Percentiles rank a stretch among this genome's conserved stretches.
These are phyloP conservation scores for Candida manassasensis DNA, from an alignment of 805 yeast genomes.

Conservation along the genomic window DNA sequence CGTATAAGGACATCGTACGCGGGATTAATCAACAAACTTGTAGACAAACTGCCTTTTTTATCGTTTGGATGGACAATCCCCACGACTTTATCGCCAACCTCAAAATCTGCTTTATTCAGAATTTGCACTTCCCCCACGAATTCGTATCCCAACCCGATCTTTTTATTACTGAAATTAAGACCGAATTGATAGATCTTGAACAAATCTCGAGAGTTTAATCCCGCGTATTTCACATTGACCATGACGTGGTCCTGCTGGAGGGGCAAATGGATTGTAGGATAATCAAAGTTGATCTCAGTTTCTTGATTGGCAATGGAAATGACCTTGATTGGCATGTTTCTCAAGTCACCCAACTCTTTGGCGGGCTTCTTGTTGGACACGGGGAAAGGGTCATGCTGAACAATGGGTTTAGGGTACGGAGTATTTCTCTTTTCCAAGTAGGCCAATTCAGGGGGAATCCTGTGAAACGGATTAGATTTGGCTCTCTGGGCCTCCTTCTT, in stretches of 20 bases:
- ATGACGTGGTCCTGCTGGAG: conserved; percentile 45
- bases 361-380: neutral
- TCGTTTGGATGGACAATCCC: conserved; percentile 53
- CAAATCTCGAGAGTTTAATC: conserved; percentile 64
- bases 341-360: conserved; percentile 41
- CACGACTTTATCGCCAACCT: conserved; percentile 60
- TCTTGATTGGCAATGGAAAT: conserved; percentile 39
- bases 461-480: conserved; percentile 32
- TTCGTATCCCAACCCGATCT: conserved; percentile 66
- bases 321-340: conserved; percentile 48
- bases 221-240: conserved; percentile 54
- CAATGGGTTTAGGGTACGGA: conserved; percentile 27
- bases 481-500: conserved; percentile 22
- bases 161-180: conserved; percentile 47
- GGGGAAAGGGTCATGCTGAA: conserved; percentile 2
- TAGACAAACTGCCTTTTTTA: conserved; percentile 54
- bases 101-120: conserved; percentile 47
- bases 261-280: conserved; percentile 46
- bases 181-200: conserved; percentile 54
- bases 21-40: conserved; percentile 54
- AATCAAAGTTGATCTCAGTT: conserved; percentile 49
- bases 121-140: conserved; percentile 56
- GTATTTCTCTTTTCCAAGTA: conserved; percentile 25
- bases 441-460: conserved; percentile 38
- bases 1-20: conserved; percentile 35